Conservation (phyloP, 2,329 filamentous ascomycete species). For the Fusarium illudens region DNA sequence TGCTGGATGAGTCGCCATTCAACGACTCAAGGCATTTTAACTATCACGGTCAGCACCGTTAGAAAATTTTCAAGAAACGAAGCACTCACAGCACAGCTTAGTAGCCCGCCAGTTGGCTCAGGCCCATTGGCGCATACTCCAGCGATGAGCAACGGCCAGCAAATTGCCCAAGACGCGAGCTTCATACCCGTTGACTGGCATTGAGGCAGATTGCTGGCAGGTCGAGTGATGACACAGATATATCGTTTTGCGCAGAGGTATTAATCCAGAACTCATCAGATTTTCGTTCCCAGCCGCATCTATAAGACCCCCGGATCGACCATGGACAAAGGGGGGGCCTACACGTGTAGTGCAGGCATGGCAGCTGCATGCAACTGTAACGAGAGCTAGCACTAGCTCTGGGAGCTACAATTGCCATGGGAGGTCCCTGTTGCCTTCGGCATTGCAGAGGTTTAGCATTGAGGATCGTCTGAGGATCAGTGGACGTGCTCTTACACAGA, state of each 20-base stretch:
- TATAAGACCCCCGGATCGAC: constrained; percentile 19
- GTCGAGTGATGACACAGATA: neutral
- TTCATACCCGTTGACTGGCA: constrained; percentile 33
- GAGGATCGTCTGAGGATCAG: constrained; percentile 18
- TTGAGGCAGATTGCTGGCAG: constrained; percentile 12
- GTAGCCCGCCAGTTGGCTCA: constrained; percentile 20
- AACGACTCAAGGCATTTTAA: constrained; percentile 13
- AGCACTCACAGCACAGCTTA: constrained; percentile 20
- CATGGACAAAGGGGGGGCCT: constrained; percentile 13
- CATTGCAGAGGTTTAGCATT: constrained; percentile 17
- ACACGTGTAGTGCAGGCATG: constrained; percentile 13
- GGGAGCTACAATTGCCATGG: neutral
- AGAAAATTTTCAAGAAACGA: neutral
- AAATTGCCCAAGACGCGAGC: constrained; percentile 29
- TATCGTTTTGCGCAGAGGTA: neutral
- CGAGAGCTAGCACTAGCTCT: constrained; percentile 14
- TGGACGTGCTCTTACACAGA: constrained; percentile 19
- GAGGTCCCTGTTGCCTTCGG: neutral
- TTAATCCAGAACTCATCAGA: neutral
- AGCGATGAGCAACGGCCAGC: constrained; percentile 23
- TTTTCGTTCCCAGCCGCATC: constrained; percentile 3
- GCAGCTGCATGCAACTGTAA: constrained; percentile 21
- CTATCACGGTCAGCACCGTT: constrained; percentile 2
- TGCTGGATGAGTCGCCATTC: neutral
- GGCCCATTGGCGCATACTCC: constrained; percentile 14